Percentiles rank a stretch among this genome's conserved stretches.
Evolutionary conservation across 345 rosid genomes (phyloP).

Genomic region (Balakata baccata): DNA sequence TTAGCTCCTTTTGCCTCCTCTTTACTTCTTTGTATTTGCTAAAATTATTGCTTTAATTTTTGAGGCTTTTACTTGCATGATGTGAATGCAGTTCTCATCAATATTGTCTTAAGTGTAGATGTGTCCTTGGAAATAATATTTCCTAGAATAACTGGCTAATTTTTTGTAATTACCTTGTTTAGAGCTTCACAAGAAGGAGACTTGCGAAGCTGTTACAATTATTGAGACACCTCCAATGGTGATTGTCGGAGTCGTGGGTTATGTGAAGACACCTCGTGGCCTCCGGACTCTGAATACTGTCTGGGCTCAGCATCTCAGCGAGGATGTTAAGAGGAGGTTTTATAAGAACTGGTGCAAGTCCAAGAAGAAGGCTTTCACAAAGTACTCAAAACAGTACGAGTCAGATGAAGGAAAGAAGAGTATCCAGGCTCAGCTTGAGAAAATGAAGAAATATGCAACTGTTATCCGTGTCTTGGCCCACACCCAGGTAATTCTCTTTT

Average conservation of each 20-base stretch:
- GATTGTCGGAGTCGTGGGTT: slow-evolving; percentile 80
- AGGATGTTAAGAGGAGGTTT: slow-evolving; percentile 76
- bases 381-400: slow-evolving; percentile 55
- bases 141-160: not conserved
- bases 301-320: slow-evolving; percentile 88
- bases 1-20: no score
- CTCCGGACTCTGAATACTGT: slow-evolving; percentile 69
- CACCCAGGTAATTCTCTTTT: slow-evolving; percentile 52
- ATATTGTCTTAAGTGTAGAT: not conserved
- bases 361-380: slow-evolving; percentile 84
- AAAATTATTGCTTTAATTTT: no score
- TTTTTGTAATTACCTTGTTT: not conserved
- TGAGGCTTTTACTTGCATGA: not conserved
- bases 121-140: not conserved
- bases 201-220: slow-evolving; percentile 83
- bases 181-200: slow-evolving; percentile 95
- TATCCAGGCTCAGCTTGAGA: slow-evolving; percentile 67
- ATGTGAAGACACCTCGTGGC: slow-evolving; percentile 73
- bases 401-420: slow-evolving; percentile 65
- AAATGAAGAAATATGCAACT: slow-evolving; percentile 68
- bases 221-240: slow-evolving; percentile 84
- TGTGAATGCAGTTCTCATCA: not conserved
- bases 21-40: no score
- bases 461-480: slow-evolving; percentile 79
- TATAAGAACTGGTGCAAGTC: slow-evolving; percentile 86